Evolutionary conservation across 1,284 basidiomycete species (phyloP).

Genomic region (Tylopilus sp.): DNA sequence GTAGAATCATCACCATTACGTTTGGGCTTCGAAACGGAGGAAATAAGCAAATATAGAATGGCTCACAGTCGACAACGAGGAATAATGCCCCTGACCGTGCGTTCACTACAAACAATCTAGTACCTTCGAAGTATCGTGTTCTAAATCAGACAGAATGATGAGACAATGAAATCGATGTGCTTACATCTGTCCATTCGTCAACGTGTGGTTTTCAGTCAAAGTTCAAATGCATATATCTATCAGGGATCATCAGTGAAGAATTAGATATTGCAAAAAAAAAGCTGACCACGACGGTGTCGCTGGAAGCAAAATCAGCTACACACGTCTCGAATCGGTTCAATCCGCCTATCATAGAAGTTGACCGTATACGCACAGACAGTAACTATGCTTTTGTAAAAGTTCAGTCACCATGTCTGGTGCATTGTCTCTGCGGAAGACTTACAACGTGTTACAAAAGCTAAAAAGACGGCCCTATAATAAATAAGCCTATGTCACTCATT

Average conservation of each 20-base stretch:
- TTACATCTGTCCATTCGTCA: neutral
- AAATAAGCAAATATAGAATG: neutral
- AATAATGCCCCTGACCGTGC: constrained; percentile 6
- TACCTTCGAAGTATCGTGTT: constrained; percentile 6
- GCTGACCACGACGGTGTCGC: no score
- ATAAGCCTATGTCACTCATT: no score
- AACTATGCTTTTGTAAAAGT: neutral
- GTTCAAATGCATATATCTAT: neutral
- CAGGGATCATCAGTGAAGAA: no score
- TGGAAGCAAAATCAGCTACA: no score
- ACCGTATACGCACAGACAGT: no score
- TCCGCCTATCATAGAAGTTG: no score
- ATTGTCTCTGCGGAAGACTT: no score
- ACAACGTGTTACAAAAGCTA: no score
- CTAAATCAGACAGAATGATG: neutral
- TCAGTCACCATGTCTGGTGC: no score
- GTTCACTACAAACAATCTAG: neutral
- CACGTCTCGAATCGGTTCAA: no score
- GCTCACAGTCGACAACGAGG: constrained; percentile 20
- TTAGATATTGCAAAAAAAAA: no score
- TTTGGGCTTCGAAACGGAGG: neutral
- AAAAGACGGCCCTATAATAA: neutral
- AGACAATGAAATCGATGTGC: neutral
- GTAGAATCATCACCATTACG: constrained; percentile 30
- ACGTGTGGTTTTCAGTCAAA: no score